Conservation (phyloP, 2,329 filamentous ascomycete genomes). For the Xylaria sp. region DNA sequence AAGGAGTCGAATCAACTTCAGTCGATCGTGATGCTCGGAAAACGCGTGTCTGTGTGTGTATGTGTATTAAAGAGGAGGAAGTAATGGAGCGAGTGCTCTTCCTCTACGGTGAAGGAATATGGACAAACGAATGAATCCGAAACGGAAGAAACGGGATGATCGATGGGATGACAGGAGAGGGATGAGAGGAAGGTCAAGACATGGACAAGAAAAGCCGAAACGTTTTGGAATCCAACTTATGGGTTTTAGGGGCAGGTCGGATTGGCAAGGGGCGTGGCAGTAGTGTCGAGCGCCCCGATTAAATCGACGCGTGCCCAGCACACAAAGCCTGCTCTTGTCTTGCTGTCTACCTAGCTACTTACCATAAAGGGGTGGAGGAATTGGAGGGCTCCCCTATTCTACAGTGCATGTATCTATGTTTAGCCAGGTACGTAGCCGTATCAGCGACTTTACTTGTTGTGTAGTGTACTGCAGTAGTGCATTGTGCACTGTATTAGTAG, state of each 20-base stretch:
- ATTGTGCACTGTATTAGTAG: constrained; percentile 17
- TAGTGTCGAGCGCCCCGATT: constrained; percentile 23
- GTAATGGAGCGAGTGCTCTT: constrained; percentile 51
- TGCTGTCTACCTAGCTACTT: not conserved
- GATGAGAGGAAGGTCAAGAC: constrained; percentile 48
- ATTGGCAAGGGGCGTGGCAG: constrained; percentile 31
- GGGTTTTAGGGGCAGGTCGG: constrained; percentile 33
- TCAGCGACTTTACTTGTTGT: not conserved
- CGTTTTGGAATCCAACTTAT: constrained; percentile 50
- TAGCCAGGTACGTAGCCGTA: not conserved
- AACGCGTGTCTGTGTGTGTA: not conserved
- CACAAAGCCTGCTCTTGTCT: constrained; percentile 22
- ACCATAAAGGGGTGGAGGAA: constrained; percentile 14
- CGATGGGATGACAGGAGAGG: constrained; percentile 40
- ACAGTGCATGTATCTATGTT: not conserved
- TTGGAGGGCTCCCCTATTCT: not conserved
- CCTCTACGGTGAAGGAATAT: constrained; percentile 51
- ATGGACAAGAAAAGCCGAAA: constrained; percentile 53
- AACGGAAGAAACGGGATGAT: constrained; percentile 48
- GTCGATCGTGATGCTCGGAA: constrained; percentile 32
- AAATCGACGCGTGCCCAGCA: constrained; percentile 19
- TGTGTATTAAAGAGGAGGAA: constrained; percentile 52
- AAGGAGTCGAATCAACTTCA: constrained; percentile 6
- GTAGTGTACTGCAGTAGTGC: not conserved
- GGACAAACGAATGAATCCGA: constrained; percentile 55